phyloP scores from a whole-genome alignment of 2,329 filamentous ascomycete genomes.

The Mariannaea elegans region DNA sequence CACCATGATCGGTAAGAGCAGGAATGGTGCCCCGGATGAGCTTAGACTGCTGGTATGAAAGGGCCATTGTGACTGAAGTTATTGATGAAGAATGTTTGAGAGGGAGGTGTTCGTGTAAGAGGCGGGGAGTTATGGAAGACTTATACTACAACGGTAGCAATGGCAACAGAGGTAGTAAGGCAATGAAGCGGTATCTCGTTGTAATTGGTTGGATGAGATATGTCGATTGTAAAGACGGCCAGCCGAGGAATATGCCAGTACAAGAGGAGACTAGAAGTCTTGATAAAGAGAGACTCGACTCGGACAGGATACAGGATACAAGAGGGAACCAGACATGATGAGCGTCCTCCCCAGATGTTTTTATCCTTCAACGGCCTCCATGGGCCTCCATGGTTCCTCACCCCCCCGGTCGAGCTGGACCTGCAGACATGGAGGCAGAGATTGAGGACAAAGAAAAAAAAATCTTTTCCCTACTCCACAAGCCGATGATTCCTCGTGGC shows the following conservation, averaged over 20 bases:
- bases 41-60: slow-evolving; percentile 65
- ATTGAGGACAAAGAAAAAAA: slow-evolving; percentile 28
- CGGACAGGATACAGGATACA: slow-evolving; percentile 19
- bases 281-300: slow-evolving; percentile 18
- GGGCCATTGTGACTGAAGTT: slow-evolving; percentile 43
- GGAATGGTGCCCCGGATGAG: slow-evolving; percentile 78
- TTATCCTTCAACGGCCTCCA: slow-evolving; percentile 33
- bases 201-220: slow-evolving; percentile 8
- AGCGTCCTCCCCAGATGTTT: slow-evolving; percentile 33
- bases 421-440: slow-evolving; percentile 25
- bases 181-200: not conserved
- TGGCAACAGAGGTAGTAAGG: slow-evolving; percentile 10
- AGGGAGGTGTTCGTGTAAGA: slow-evolving; percentile 1
- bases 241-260: slow-evolving; percentile 7
- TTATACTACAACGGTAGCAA: slow-evolving; percentile 7
- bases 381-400: slow-evolving; percentile 14
- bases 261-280: not conserved
- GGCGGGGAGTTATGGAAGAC: not conserved
- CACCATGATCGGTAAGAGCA: slow-evolving; percentile 72
- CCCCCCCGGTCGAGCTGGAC: slow-evolving; percentile 26
- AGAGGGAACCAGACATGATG: not conserved
- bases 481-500: slow-evolving; percentile 40
- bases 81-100: slow-evolving; percentile 25
- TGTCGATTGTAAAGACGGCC: not conserved
- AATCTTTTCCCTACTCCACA: slow-evolving; percentile 31